These are phyloP conservation scores for Penicillium coprophilum DNA, from an alignment of 495 filamentous ascomycete genomes.

Conservation along the genomic window DNA sequence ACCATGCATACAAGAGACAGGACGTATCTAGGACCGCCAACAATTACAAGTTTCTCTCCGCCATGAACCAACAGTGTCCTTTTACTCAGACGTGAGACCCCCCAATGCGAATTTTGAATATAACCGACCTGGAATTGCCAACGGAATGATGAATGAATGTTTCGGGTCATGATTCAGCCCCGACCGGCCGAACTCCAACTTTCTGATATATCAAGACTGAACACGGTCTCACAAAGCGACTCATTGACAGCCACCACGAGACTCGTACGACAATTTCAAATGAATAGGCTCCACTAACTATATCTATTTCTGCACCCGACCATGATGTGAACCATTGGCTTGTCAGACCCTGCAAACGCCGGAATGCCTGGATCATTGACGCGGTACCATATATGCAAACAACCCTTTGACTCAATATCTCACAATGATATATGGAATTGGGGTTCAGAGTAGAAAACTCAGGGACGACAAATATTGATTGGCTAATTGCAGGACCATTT, in stretches of 20 bases:
- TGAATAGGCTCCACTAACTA: neutral
- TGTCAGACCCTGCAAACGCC: neutral
- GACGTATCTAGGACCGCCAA: neutral
- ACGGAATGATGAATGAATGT: neutral
- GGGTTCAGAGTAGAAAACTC: neutral
- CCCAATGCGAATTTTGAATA: neutral
- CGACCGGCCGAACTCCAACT: neutral
- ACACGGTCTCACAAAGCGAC: neutral
- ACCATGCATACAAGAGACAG: neutral
- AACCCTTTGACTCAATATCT: neutral
- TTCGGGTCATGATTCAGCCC: constrained; percentile 1
- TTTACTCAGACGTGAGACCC: neutral
- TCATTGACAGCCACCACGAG: neutral
- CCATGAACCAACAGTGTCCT: neutral
- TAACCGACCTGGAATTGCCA: neutral
- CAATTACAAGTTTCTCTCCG: neutral
- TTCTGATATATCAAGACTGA: neutral
- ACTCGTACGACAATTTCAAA: neutral
- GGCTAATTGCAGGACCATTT: no score
- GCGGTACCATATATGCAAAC: neutral
- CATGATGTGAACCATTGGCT: neutral
- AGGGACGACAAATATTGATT: no score
- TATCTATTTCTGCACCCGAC: neutral
- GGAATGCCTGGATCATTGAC: neutral
- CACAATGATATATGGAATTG: neutral